phyloP scores from a whole-genome alignment of 2,329 filamentous ascomycete genomes.

The Phialophora chinensis region DNA sequence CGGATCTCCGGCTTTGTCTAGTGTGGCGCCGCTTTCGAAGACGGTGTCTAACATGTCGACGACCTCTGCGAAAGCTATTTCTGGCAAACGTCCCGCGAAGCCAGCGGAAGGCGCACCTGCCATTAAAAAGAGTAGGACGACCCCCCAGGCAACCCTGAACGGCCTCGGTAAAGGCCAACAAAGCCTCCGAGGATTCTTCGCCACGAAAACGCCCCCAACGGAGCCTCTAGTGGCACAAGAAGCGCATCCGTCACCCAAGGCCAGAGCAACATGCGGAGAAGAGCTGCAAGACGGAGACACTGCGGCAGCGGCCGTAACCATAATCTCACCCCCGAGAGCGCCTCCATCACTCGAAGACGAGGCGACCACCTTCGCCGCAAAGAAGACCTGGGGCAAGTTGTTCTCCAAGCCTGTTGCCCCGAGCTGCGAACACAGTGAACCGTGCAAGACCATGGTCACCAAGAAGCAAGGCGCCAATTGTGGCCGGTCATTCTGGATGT shows the following conservation, averaged over 20 bases:
- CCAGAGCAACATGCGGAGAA: constrained; percentile 4
- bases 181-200: constrained; percentile 81
- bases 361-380: constrained; percentile 70
- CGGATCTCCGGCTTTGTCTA: neutral
- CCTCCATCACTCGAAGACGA: constrained; percentile 41
- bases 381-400: constrained; percentile 84
- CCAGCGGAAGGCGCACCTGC: constrained; percentile 42
- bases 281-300: neutral
- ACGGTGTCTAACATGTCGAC: constrained; percentile 15
- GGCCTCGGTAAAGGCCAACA: constrained; percentile 57
- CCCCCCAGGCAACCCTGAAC: constrained; percentile 39
- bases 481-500: constrained; percentile 71
- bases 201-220: constrained; percentile 54
- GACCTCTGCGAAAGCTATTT: constrained; percentile 27
- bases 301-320: neutral
- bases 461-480: constrained; percentile 89
- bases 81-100: constrained; percentile 50
- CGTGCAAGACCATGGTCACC: constrained; percentile 80
- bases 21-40: constrained; percentile 8
- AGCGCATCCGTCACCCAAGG: constrained; percentile 3
- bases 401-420: constrained; percentile 77
- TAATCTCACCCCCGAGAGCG: constrained; percentile 17
- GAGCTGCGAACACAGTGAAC: constrained; percentile 85
- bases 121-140: constrained; percentile 60
- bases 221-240: neutral